phyloP scores from a whole-genome alignment of 306 rosid species.

The Trifolium fragiferum region DNA sequence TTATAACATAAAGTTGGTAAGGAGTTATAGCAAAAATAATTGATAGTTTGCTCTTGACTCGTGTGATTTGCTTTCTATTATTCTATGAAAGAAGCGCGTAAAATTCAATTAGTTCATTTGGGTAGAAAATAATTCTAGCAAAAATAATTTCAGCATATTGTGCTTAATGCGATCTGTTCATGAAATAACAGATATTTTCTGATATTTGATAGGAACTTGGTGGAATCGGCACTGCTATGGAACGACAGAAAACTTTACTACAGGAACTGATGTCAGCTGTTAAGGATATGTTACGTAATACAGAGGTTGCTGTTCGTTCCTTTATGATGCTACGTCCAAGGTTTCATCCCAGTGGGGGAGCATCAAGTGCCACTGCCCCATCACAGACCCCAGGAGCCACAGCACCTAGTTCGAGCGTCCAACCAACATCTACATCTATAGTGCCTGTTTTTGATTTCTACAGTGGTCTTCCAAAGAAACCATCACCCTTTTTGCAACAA shows the following conservation, averaged over 20 bases:
- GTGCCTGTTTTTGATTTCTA: slow-evolving; percentile 92
- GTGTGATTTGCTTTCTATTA: slow-evolving; percentile 11
- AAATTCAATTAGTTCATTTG: slow-evolving; percentile 15
- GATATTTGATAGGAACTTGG: slow-evolving; percentile 77
- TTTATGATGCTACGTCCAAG: slow-evolving; percentile 90
- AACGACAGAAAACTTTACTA: slow-evolving; percentile 74
- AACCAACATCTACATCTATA: slow-evolving; percentile 63
- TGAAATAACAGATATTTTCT: slow-evolving; percentile 33
- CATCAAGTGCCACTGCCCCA: slow-evolving; percentile 72
- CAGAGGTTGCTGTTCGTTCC: slow-evolving; percentile 94
- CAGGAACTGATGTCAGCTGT: slow-evolving; percentile 75
- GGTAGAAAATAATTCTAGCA: not conserved
- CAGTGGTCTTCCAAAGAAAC: slow-evolving; percentile 91
- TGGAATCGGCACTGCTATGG: slow-evolving; percentile 90
- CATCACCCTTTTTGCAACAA: slow-evolving; percentile 88
- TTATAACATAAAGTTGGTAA: slow-evolving; percentile 15
- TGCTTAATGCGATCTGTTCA: slow-evolving; percentile 26
- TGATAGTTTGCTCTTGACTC: slow-evolving; percentile 14
- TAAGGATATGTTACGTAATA: slow-evolving; percentile 84
- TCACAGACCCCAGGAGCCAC: slow-evolving; percentile 68
- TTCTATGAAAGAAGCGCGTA: slow-evolving; percentile 1
- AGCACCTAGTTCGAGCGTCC: slow-evolving; percentile 59
- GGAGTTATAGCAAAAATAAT: slow-evolving; percentile 19
- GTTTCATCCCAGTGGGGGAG: slow-evolving; percentile 79
- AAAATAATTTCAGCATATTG: not conserved